Percentiles rank a stretch among this genome's conserved stretches.
These are phyloP conservation scores for Dicorynia guianensis DNA, from an alignment of 306 rosid species.

Conservation along the genomic window DNA sequence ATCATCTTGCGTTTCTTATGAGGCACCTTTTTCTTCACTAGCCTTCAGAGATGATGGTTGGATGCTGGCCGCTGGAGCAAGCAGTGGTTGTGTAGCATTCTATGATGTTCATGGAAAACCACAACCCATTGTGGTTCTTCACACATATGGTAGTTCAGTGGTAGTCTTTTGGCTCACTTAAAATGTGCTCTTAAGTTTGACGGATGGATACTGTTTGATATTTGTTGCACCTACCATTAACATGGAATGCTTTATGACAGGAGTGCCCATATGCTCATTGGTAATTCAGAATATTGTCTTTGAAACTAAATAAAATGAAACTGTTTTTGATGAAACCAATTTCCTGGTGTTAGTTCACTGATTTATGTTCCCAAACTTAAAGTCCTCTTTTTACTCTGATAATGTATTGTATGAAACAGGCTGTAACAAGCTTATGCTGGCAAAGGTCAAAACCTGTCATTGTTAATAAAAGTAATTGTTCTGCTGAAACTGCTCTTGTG, in stretches of 20 bases:
- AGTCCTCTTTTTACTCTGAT: conserved; percentile 39
- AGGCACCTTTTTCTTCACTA: conserved; percentile 92
- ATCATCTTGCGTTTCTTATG: conserved; percentile 81
- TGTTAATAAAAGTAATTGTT: conserved; percentile 80
- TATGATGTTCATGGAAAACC: conserved; percentile 97
- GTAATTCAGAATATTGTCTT: neutral
- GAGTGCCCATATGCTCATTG: neutral
- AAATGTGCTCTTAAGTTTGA: conserved; percentile 18
- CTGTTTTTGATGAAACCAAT: conserved; percentile 15
- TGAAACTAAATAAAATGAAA: neutral
- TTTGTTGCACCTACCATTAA: conserved; percentile 23
- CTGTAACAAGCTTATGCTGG: conserved; percentile 96
- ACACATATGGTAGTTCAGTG: conserved; percentile 74
- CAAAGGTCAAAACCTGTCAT: conserved; percentile 91
- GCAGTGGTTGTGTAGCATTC: conserved; percentile 94
- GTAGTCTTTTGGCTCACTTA: conserved; percentile 37
- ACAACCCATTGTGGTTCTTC: conserved; percentile 89
- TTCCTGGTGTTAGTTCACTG: conserved; percentile 6
- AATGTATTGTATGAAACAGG: conserved; percentile 66
- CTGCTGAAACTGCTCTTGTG: conserved; percentile 80
- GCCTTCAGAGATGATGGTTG: conserved; percentile 95
- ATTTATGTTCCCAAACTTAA: conserved; percentile 30
- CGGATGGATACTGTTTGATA: neutral
- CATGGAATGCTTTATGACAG: neutral
- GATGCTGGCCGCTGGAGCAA: conserved; percentile 96